Base-by-base conservation (phyloP, 2,329 filamentous ascomycete genomes). In the Diaporthe capsici region DNA sequence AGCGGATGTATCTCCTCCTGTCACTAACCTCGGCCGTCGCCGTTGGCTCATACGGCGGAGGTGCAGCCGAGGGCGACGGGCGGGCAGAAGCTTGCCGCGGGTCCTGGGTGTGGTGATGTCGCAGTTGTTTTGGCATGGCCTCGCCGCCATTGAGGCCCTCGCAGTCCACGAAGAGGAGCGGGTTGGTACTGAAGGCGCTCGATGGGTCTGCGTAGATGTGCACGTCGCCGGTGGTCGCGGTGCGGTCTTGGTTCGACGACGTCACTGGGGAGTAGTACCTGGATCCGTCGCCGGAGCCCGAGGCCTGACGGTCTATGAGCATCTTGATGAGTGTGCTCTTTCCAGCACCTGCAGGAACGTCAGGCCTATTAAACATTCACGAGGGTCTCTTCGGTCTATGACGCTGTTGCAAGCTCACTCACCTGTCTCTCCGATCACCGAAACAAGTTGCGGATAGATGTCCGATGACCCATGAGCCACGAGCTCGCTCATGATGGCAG, bases 121-220 rank as follows among this genome's bases (percentile, higher is more conserved):
- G 22, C 10, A 70, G 34, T 15, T 70, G 65, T 13, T 55, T 70
- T 2, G 65, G 65, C 65, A 70, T 39, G 49, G 65, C 65, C 34
- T 70, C 65, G 8, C 65, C 65, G 65, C 65, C 65, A 34, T 70
- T 70, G 31, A 70, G 49, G 34, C 65, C 65, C 49, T 70, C 65
- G 22, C 65, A 70, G 49, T 70, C 65, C 0, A 70, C 65, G n/a
- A 70, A 70, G 15, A 70, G 47, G 47, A 70, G 65, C 13, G 65
- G 65, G 4, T 22, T 70, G 3, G 47, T 55, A 34, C 47, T 70
- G 34, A 28, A 55, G 4, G 65, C 65, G 49, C 65, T 70, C 7
- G 65, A 70, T 12, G 65, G 65, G 34, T 70, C 65, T 15, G 65
- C 65, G 65, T 70, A 70, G 49, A 70, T 70, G 49, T 70, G 65